These are phyloP conservation scores for Termitomyces sp. DNA, from an alignment of 1,284 basidiomycete genomes.

Conservation along the genomic window DNA sequence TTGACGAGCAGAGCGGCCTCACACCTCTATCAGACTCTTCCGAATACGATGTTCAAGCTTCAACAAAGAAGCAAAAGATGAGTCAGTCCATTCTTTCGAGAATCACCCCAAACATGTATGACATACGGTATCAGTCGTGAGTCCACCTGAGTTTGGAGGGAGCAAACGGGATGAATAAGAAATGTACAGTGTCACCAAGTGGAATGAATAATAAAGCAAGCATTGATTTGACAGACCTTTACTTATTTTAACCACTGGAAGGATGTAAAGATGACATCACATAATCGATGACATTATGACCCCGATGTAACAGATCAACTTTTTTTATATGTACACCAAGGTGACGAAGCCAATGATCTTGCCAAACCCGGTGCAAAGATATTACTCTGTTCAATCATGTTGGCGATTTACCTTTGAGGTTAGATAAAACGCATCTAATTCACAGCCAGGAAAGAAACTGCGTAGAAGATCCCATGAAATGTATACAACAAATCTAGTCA, in stretches of 20 bases:
- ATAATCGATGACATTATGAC: no score
- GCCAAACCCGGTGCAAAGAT: no score
- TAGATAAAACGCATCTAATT: no score
- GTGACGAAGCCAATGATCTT: background rate
- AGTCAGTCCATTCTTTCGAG: background rate
- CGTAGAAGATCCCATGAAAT: background rate
- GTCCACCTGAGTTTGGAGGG: background rate
- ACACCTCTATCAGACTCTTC: conserved; percentile 18
- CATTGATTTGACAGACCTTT: no score
- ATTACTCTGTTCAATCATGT: background rate
- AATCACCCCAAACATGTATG: background rate
- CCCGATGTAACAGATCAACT: background rate
- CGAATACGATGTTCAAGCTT: conserved; percentile 4
- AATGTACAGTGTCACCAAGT: no score
- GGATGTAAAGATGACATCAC: no score
- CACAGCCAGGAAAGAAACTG: background rate
- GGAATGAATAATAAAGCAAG: no score
- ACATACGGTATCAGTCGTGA: background rate
- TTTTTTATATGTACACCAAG: background rate
- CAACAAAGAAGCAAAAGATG: conserved; percentile 17
- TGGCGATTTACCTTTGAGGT: background rate
- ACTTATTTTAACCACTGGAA: no score
- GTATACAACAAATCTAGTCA: conserved; percentile 29
- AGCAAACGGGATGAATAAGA: no score
- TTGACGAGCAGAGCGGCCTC: conserved; percentile 22